Conservation (phyloP, 345 rosid species). For the Gynandropsis gynandra region DNA sequence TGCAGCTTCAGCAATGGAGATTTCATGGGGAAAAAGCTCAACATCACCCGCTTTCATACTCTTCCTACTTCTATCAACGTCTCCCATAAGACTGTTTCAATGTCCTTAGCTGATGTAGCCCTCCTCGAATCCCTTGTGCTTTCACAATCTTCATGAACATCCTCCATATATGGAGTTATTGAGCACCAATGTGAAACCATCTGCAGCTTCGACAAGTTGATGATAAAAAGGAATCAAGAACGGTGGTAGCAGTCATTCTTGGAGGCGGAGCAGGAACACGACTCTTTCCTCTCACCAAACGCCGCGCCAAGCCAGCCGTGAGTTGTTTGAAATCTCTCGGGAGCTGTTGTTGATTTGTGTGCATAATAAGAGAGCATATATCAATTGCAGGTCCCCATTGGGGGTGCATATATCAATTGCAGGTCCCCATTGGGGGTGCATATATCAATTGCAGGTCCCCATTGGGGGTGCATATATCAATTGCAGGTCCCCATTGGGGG, state of each 20-base stretch:
- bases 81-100: slow-evolving; percentile 30
- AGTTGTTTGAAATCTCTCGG: no score
- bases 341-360: no score
- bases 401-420: no score
- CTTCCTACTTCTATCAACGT: slow-evolving; percentile 17
- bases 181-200: no score
- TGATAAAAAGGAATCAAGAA: slow-evolving; percentile 60
- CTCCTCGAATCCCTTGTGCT: slow-evolving; percentile 22
- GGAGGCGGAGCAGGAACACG: slow-evolving; percentile 99
- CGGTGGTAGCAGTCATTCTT: slow-evolving; percentile 74
- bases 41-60: slow-evolving; percentile 19
- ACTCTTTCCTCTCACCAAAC: slow-evolving; percentile 94
- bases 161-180: no score
- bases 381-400: no score
- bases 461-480: no score
- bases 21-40: slow-evolving; percentile 66
- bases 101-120: slow-evolving; percentile 46
- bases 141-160: no score
- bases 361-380: no score
- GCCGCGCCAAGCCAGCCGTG: slow-evolving; percentile 95
- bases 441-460: no score
- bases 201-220: slow-evolving; percentile 63
- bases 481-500: no score
- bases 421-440: no score
- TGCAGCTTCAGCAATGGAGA: slow-evolving; percentile 51